Base-by-base conservation (phyloP, 2,329 filamentous ascomycete genomes). In the Westerdykella aurantiaca region DNA sequence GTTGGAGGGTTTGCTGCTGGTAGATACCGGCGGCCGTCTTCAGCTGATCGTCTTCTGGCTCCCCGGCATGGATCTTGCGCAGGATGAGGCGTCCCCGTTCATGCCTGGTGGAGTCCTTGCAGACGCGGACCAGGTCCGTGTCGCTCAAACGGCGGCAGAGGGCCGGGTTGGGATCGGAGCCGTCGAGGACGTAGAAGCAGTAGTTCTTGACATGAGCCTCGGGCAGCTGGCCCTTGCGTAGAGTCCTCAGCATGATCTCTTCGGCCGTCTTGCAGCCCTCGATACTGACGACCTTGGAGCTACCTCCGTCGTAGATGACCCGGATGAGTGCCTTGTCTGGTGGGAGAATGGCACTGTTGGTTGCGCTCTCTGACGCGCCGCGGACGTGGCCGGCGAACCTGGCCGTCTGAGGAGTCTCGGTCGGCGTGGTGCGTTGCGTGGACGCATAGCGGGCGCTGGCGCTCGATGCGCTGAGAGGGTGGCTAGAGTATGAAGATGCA, bases 131-230 rank as follows among this genome's bases (percentile, higher is more conserved):
- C 10, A 98, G 73, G 64, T 98, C 93, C 4, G 82, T 83, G 59
- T 98, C 93, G 29, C 84, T 83, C 33, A 97, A 75, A 39, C 87
- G 82, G 47, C 89, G 83, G 64, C 88, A 94, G 60, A 89, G 82
- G 39, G 78, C 79, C 23, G 88, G 85, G 54, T 93, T 85, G 1
- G 90, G 83, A 38, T 96, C 88, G 33, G 88, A 74, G 40, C 90
- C 91, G 53, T 88, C 84, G 46, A 97, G 75, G 1, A 95, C 85
- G 75, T 93, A 97, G 71, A 98, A 97, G 72, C 90, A 96, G 70
- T 95, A 97, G 61, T 94, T 95, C 58, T 89, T 82, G 64, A 93
- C 86, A 59, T 96, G 89, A 50, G 91, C 87, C 61, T 95, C 89
- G 17, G 89, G 86, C 23, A 95, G 77, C 34, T 83, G 82, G 51